phyloP scores from a whole-genome alignment of 2,329 filamentous ascomycete species.

The Nemania sp. region DNA sequence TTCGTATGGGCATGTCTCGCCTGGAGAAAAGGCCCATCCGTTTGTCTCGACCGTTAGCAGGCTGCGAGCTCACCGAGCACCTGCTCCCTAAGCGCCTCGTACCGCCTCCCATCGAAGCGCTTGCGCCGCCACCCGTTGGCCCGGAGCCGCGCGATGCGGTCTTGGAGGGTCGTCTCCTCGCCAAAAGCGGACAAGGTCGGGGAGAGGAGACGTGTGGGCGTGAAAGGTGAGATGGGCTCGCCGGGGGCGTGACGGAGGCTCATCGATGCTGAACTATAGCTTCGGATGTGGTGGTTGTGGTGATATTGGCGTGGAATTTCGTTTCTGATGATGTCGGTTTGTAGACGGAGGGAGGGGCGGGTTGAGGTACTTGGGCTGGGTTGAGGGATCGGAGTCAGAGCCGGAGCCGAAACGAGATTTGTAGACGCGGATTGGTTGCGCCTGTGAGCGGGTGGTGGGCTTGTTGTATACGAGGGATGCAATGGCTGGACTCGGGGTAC shows the following conservation, averaged over 20 bases:
- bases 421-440: neutral
- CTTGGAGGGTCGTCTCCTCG: conserved; percentile 43
- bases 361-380: neutral
- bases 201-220: neutral
- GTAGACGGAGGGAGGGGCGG: conserved; percentile 16
- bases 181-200: conserved; percentile 26
- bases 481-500: neutral
- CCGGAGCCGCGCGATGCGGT: conserved; percentile 59
- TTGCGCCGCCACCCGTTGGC: conserved; percentile 60
- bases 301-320: too few relatives aligned
- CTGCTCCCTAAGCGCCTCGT: conserved; percentile 56
- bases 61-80: conserved; percentile 55
- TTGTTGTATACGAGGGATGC: too few relatives aligned
- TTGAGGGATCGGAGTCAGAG: too few relatives aligned
- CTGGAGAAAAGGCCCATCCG: neutral
- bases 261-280: conserved; percentile 1
- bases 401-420: neutral
- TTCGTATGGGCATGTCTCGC: neutral
- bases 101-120: conserved; percentile 58
- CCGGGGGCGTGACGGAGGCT: neutral
- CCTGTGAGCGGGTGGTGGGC: neutral
- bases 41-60: conserved; percentile 26
- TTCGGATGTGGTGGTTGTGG: neutral
- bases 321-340: conserved; percentile 4
- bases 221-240: neutral